phyloP scores from a whole-genome alignment of 1,284 basidiomycete species.

The Ceratobasidium sp. region DNA sequence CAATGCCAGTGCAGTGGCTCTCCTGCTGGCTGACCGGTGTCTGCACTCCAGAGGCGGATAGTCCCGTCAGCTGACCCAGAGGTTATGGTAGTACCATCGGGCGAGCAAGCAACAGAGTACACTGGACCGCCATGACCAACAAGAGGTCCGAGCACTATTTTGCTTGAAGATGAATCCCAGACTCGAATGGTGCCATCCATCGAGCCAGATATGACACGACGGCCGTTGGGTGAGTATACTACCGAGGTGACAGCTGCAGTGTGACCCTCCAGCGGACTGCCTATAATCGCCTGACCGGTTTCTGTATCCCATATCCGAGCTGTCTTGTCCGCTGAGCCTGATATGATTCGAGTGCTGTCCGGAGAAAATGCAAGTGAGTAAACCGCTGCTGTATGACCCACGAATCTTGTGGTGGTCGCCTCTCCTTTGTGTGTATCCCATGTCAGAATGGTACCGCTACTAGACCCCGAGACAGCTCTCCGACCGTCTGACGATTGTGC shows the following conservation, averaged over 20 bases:
- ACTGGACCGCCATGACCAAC: not conserved
- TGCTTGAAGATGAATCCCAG: not conserved
- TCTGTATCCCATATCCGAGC: not conserved
- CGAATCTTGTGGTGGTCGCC: too few species aligned
- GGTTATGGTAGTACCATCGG: not conserved
- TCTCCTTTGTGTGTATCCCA: too few species aligned
- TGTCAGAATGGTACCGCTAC: too few species aligned
- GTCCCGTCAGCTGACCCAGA: not conserved
- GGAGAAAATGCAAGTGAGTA: not conserved
- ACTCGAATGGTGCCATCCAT: not conserved
- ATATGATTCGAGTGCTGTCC: not conserved
- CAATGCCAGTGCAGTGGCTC: not conserved
- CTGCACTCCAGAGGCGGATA: not conserved
- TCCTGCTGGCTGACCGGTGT: not conserved
- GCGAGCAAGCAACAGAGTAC: conserved; percentile 3
- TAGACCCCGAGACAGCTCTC: too few species aligned
- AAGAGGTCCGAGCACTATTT: not conserved
- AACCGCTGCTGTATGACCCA: not conserved
- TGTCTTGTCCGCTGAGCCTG: not conserved
- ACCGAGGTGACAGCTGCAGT: not conserved
- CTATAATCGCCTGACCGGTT: not conserved
- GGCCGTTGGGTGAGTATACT: not conserved
- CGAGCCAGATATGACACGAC: not conserved
- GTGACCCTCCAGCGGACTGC: not conserved
- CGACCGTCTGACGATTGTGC: too few species aligned